phyloP scores from a whole-genome alignment of 208 protist genomes.

The Crithidia brevicula region DNA sequence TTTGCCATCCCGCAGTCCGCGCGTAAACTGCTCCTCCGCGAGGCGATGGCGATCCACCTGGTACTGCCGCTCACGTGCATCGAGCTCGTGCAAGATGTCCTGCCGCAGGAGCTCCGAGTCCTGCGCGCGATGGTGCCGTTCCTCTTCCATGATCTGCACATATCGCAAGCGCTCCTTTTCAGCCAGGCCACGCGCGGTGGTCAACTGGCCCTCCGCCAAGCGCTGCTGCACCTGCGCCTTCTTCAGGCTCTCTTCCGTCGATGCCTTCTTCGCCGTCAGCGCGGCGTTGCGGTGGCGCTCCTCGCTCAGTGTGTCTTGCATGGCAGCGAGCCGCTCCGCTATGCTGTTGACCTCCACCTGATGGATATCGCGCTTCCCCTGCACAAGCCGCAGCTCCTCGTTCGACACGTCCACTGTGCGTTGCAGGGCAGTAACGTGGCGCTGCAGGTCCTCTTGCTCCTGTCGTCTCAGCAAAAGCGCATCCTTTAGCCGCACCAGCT shows the following conservation, averaged over 20 bases:
- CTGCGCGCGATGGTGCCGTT: slow-evolving; percentile 51
- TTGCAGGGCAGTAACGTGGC: slow-evolving; percentile 70
- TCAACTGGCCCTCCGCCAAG: slow-evolving; percentile 41
- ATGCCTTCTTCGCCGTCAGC: slow-evolving; percentile 39
- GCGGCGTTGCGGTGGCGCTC: slow-evolving; percentile 52
- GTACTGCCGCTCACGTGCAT: slow-evolving; percentile 51
- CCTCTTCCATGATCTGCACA: slow-evolving; percentile 72
- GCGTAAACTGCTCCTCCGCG: slow-evolving; percentile 60
- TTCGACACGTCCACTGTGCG: slow-evolving; percentile 55
- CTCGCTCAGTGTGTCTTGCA: slow-evolving; percentile 47
- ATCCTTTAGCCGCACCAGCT: slow-evolving; percentile 58
- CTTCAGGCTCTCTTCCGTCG: slow-evolving; percentile 40
- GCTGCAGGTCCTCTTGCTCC: slow-evolving; percentile 77
- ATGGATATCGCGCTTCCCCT: slow-evolving; percentile 49
- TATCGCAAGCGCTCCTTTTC: slow-evolving; percentile 64
- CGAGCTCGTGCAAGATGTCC: slow-evolving; percentile 71
- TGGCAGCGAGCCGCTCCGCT: slow-evolving; percentile 34
- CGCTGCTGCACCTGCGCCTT: slow-evolving; percentile 45
- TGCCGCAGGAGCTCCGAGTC: slow-evolving; percentile 67
- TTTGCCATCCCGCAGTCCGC: slow-evolving; percentile 59
- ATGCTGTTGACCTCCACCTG: slow-evolving; percentile 49
- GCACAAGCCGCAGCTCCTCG: slow-evolving; percentile 67
- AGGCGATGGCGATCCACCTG: slow-evolving; percentile 52
- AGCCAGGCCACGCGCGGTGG: slow-evolving; percentile 47
- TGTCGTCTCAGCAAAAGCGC: slow-evolving; percentile 54